Evolutionary conservation across 1,284 basidiomycete species (phyloP).

Genomic region (Cryptococcus sp.): DNA sequence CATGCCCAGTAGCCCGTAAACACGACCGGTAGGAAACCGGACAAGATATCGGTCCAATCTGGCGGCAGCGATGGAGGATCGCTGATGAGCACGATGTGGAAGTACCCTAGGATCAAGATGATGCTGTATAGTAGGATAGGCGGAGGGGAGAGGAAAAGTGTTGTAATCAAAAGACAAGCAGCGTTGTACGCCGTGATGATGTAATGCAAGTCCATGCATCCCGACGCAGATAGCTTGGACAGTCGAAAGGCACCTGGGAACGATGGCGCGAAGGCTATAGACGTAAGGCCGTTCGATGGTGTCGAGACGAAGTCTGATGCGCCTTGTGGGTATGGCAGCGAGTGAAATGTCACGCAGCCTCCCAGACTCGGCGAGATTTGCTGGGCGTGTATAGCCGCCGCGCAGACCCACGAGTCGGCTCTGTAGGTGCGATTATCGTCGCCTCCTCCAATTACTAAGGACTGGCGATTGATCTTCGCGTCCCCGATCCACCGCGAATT

Average conservation of each 20-base stretch:
- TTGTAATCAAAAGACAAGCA: conserved; percentile 34
- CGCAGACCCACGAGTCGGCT: conserved; percentile 50
- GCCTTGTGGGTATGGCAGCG: conserved; percentile 27
- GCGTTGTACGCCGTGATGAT: conserved; percentile 44
- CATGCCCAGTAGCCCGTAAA: conserved; percentile 45
- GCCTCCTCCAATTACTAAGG: conserved; percentile 44
- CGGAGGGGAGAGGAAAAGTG: conserved; percentile 36
- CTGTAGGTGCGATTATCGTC: conserved; percentile 36
- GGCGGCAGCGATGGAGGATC: conserved; percentile 36
- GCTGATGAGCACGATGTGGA: conserved; percentile 40
- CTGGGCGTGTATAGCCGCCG: conserved; percentile 41
- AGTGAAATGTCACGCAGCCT: conserved; percentile 37
- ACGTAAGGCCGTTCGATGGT: conserved; percentile 23
- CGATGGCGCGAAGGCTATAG: conserved; percentile 28
- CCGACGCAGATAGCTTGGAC: conserved; percentile 4
- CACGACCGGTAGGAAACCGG: conserved; percentile 31
- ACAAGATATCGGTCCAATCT: conserved; percentile 37
- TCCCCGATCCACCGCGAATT: conserved; percentile 47
- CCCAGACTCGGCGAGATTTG: conserved; percentile 35
- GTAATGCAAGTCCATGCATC: conserved; percentile 43
- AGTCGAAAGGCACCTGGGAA: conserved; percentile 43
- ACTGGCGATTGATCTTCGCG: conserved; percentile 30
- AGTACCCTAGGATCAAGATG: conserved; percentile 39
- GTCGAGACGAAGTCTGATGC: conserved; percentile 25
- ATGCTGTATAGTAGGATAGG: conserved; percentile 29